phyloP scores from a whole-genome alignment of 2,329 filamentous ascomycete species.

The Raffaelea ambrosiae region DNA sequence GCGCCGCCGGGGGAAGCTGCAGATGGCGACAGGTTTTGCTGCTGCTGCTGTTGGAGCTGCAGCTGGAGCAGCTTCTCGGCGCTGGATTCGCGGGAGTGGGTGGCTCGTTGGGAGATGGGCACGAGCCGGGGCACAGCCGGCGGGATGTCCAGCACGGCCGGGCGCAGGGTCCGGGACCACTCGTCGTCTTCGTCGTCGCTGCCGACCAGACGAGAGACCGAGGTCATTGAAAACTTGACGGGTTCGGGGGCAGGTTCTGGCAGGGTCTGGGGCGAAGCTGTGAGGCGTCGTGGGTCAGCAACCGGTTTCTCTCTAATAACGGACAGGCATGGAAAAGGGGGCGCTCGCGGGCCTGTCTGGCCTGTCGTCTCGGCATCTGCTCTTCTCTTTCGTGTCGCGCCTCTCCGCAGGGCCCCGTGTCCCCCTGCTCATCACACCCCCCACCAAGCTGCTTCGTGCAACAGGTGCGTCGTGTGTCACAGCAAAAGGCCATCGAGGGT shows the following conservation, averaged over 20 bases:
- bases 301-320: too few species aligned
- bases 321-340: too few species aligned
- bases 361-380: too few species aligned
- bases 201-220: conserved; percentile 43
- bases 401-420: neutral
- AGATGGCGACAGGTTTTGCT: conserved; percentile 5
- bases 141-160: conserved; percentile 29
- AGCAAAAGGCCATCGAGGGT: too few species aligned
- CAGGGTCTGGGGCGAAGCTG: conserved; percentile 53
- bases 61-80: conserved; percentile 39
- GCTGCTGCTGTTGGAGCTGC: conserved; percentile 5
- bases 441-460: too few species aligned
- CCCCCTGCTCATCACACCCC: neutral
- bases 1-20: conserved; percentile 14
- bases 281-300: neutral
- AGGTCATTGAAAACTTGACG: conserved; percentile 41
- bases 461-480: too few species aligned
- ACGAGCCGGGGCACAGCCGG: conserved; percentile 9
- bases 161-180: conserved; percentile 45
- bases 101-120: conserved; percentile 24
- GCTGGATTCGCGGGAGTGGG: conserved; percentile 52
- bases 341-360: too few species aligned
- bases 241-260: conserved; percentile 46
- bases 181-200: conserved; percentile 45
- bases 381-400: too few species aligned